phyloP scores from a whole-genome alignment of 169 alveolate genomes.

The Hepatocystis sp. region DNA sequence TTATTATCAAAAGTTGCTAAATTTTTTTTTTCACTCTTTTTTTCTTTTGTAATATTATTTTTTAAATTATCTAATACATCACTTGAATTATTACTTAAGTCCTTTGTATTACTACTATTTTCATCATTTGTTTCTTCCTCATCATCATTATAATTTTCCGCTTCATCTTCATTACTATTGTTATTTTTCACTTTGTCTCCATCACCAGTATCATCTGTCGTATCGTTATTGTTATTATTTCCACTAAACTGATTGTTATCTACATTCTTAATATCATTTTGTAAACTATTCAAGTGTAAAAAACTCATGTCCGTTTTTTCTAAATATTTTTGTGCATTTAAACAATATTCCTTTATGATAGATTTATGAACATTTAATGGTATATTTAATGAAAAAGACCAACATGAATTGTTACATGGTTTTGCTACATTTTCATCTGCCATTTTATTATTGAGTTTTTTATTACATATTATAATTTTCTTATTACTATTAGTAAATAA shows the following conservation, averaged over 20 bases:
- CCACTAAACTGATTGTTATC: background rate
- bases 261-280: no score
- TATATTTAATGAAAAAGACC: no score
- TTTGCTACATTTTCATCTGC: no score
- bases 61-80: background rate
- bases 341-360: no score
- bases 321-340: no score
- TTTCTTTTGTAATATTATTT: slow-evolving; percentile 3
- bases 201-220: background rate
- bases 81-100: background rate
- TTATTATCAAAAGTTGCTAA: slow-evolving; percentile 8
- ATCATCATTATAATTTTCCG: background rate
- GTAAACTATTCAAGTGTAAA: no score
- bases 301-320: no score
- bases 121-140: background rate
- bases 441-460: no score
- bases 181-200: background rate
- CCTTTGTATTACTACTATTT: background rate
- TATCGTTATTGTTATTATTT: background rate
- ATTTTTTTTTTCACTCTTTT: slow-evolving; percentile 49
- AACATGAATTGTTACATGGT: no score
- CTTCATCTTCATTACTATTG: background rate
- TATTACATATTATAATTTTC: no score
- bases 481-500: no score
- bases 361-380: no score